These are phyloP conservation scores for Dissophora ornata DNA, from an alignment of 192 early-diverging fungal species.

Conservation along the genomic window DNA sequence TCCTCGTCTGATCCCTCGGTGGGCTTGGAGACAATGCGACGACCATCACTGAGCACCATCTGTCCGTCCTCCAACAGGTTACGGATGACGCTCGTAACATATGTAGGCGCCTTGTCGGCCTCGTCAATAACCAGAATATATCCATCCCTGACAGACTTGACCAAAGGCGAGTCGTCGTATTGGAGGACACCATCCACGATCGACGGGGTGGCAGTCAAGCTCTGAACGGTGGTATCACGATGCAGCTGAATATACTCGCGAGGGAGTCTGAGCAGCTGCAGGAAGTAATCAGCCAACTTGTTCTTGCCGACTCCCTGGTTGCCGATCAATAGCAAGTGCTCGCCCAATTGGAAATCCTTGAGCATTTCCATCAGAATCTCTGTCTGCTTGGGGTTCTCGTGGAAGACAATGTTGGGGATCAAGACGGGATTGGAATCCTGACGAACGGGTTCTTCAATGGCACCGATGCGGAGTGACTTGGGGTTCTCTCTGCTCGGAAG, in stretches of 20 bases:
- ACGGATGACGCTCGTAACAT: slow-evolving; percentile 81
- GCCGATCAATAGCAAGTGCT: slow-evolving; percentile 84
- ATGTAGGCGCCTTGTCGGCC: slow-evolving; percentile 85
- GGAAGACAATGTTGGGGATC: slow-evolving; percentile 75
- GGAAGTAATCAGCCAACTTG: slow-evolving; percentile 74
- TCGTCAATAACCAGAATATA: slow-evolving; percentile 83
- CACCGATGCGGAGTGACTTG: slow-evolving; percentile 64
- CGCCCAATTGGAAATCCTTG: slow-evolving; percentile 82
- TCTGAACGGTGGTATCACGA: slow-evolving; percentile 83
- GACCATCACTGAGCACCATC: slow-evolving; percentile 82
- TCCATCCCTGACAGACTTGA: slow-evolving; percentile 63
- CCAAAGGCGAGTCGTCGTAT: slow-evolving; percentile 79
- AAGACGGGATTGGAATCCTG: slow-evolving; percentile 69
- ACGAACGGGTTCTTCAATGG: slow-evolving; percentile 59
- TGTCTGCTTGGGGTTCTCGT: slow-evolving; percentile 80
- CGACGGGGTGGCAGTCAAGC: slow-evolving; percentile 78
- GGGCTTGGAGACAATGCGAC: slow-evolving; percentile 70
- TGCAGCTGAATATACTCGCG: slow-evolving; percentile 86
- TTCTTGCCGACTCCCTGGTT: slow-evolving; percentile 83
- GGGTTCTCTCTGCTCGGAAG: slow-evolving; percentile 61
- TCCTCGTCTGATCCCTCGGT: slow-evolving; percentile 54
- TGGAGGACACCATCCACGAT: slow-evolving; percentile 75
- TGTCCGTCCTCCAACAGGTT: slow-evolving; percentile 81
- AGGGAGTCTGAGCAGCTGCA: slow-evolving; percentile 75
- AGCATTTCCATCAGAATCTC: slow-evolving; percentile 79